A percentile compares a stretch with the other conserved stretches of the same genome.
Conservation (phyloP, 169 alveolate species). For the Theileria parva region DNA sequence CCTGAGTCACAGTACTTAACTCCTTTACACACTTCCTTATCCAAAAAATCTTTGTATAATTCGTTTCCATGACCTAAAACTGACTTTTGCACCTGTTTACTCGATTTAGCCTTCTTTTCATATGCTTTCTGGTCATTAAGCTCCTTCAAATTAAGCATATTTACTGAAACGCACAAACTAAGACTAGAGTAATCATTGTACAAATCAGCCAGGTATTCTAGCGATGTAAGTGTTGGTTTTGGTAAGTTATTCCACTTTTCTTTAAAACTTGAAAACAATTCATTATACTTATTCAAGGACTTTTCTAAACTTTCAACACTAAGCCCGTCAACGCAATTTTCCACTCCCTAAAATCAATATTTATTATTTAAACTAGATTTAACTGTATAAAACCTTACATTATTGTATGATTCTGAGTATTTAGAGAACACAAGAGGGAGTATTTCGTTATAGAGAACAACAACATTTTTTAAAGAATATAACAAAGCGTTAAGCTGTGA, state of each 20-base stretch:
- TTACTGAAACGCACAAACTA: conserved; percentile 18
- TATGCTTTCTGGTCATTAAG: not conserved
- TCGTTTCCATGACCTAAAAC: conserved; percentile 57
- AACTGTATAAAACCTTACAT: conserved; percentile 14
- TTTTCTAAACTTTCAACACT: not conserved
- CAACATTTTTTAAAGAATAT: conserved; percentile 22
- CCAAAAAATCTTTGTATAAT: conserved; percentile 18
- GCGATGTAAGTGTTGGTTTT: not conserved
- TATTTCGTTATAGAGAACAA: conserved; percentile 18
- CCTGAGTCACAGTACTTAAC: conserved; percentile 7
- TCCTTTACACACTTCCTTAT: conserved; percentile 8
- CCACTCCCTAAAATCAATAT: not conserved
- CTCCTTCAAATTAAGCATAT: conserved; percentile 32
- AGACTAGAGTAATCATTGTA: conserved; percentile 24
- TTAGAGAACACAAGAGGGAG: conserved; percentile 2
- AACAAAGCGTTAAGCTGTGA: conserved; percentile 31
- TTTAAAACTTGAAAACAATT: conserved; percentile 4
- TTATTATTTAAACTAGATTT: not conserved
- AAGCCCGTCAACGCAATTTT: not conserved
- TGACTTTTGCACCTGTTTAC: conserved; percentile 26
- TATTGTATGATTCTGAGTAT: not conserved
- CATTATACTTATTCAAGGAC: conserved; percentile 11
- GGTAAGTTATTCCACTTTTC: not conserved
- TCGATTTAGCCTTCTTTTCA: conserved; percentile 8
- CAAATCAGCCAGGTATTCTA: conserved; percentile 18